These are phyloP conservation scores for Fagopyrum esculentum DNA, from an alignment of 148 eudicot genomes.

Conservation along the genomic window DNA sequence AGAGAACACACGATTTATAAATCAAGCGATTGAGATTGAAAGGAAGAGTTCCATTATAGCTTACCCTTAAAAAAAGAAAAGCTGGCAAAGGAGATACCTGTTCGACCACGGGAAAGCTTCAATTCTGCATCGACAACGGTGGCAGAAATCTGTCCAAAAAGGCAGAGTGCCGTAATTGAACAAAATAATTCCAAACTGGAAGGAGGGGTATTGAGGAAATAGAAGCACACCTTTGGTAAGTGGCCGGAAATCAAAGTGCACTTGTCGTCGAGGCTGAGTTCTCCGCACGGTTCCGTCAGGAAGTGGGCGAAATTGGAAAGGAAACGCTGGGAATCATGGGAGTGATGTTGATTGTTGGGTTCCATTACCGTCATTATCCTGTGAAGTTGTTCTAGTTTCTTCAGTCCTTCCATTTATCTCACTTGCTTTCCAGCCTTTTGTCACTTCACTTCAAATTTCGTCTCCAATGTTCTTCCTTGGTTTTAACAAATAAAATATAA, in stretches of 20 bases:
- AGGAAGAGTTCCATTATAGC: background rate
- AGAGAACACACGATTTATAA: background rate
- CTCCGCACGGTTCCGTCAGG: conserved; percentile 58
- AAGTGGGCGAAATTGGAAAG: conserved; percentile 52
- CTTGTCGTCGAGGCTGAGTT: conserved; percentile 48
- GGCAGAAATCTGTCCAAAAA: conserved; percentile 40
- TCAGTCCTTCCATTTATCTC: conserved; percentile 51
- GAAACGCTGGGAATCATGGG: conserved; percentile 58
- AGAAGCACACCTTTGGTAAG: conserved; percentile 47
- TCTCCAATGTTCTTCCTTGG: background rate
- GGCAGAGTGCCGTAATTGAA: background rate
- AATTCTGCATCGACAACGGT: conserved; percentile 35
- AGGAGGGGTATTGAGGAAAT: too few species aligned
- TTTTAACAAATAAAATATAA: too few species aligned
- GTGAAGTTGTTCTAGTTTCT: conserved; percentile 57
- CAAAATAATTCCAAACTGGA: conserved; percentile 7
- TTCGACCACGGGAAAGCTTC: conserved; percentile 23
- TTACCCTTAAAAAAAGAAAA: background rate
- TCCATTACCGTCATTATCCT: conserved; percentile 30
- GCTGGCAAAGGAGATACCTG: conserved; percentile 7
- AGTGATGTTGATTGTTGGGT: conserved; percentile 9
- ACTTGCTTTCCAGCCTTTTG: background rate
- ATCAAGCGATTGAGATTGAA: background rate
- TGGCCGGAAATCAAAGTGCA: conserved; percentile 55
- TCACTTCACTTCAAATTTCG: background rate